phyloP scores from a whole-genome alignment of 306 rosid genomes.

The Prosopis cineraria region DNA sequence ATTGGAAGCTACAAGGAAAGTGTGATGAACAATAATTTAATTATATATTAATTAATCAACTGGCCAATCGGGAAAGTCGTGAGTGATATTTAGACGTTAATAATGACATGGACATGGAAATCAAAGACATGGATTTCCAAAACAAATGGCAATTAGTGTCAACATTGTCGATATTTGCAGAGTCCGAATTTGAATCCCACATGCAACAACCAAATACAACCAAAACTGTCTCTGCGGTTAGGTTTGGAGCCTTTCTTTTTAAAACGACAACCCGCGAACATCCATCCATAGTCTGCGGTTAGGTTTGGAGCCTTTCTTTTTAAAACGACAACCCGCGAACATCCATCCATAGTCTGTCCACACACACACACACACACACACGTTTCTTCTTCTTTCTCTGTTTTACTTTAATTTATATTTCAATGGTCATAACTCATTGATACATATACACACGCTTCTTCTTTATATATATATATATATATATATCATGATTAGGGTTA shows the following conservation, averaged over 20 bases:
- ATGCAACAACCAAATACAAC: constrained; percentile 47
- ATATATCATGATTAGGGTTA: background rate
- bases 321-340: constrained; percentile 17
- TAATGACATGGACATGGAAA: constrained; percentile 38
- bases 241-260: constrained; percentile 44
- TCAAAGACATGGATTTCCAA: constrained; percentile 23
- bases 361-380: constrained; percentile 18
- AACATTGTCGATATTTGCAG: background rate
- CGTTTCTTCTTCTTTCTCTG: constrained; percentile 25
- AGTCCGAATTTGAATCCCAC: constrained; percentile 28
- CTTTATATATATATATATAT: background rate
- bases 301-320: constrained; percentile 46
- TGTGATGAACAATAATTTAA: background rate
- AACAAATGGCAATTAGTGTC: constrained; percentile 36
- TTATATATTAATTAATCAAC: background rate
- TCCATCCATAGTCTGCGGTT: constrained; percentile 23
- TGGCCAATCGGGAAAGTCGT: constrained; percentile 21
- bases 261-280: constrained; percentile 7
- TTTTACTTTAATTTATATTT: too few species aligned
- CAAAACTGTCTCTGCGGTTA: constrained; percentile 44
- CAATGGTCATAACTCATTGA: too few species aligned
- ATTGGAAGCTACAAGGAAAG: constrained; percentile 17
- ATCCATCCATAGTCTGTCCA: constrained; percentile 26
- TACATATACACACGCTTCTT: constrained; percentile 32
- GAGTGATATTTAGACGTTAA: constrained; percentile 35